phyloP scores from a whole-genome alignment of 352 stramenopile genomes.

The Globisporangium acanthophoron region DNA sequence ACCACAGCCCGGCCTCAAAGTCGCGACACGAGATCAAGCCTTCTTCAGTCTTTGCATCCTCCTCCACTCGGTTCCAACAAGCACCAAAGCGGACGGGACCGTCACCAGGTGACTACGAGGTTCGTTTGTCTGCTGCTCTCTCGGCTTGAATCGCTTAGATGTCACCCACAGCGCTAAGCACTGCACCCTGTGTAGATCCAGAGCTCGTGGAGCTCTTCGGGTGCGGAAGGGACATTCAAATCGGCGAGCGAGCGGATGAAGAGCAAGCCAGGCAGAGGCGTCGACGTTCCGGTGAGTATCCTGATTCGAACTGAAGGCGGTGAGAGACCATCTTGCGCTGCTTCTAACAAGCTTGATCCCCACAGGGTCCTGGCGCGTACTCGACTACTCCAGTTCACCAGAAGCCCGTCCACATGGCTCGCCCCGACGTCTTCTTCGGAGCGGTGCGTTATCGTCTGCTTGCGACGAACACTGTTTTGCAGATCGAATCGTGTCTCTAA shows the following conservation, averaged over 20 bases:
- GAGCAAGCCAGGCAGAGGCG: constrained; percentile 19
- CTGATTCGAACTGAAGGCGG: background rate
- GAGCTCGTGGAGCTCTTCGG: constrained; percentile 56
- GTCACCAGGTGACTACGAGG: constrained; percentile 73
- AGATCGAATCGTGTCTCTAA: background rate
- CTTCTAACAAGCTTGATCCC: background rate
- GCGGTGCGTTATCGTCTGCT: constrained; percentile 25
- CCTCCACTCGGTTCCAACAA: constrained; percentile 46
- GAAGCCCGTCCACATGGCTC: constrained; percentile 57
- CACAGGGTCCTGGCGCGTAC: constrained; percentile 57
- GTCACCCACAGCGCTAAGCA: background rate
- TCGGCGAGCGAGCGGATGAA: constrained; percentile 55
- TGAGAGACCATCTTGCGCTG: background rate
- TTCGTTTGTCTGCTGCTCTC: constrained; percentile 4
- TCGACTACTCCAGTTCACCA: constrained; percentile 31
- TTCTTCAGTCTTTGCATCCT: constrained; percentile 64
- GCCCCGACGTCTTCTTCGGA: constrained; percentile 65
- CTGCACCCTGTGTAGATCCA: constrained; percentile 26
- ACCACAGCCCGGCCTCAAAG: constrained; percentile 7
- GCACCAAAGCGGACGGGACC: constrained; percentile 25
- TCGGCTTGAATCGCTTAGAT: background rate
- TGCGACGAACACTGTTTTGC: background rate
- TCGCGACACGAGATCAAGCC: constrained; percentile 32
- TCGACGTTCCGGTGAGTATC: constrained; percentile 43
- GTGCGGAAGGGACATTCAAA: constrained; percentile 59